These are phyloP conservation scores for Pelargonium fulgidum DNA, from an alignment of 441 rosid species.

Conservation along the genomic window DNA sequence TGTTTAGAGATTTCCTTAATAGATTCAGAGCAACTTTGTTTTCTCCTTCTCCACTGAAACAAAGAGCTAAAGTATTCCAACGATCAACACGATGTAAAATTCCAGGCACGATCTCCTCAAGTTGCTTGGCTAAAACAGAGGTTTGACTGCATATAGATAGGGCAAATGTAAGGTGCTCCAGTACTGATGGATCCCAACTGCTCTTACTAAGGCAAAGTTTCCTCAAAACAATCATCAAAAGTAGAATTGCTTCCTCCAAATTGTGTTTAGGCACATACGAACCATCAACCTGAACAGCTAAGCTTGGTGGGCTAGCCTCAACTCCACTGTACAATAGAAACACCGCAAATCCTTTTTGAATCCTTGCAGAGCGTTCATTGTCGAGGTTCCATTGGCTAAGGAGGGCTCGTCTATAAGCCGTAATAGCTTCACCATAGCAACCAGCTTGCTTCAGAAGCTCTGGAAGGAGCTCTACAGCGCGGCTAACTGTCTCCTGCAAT, in stretches of 20 bases:
- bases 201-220: constrained; percentile 57
- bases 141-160: constrained; percentile 71
- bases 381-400: constrained; percentile 83
- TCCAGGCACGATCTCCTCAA: constrained; percentile 81
- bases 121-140: constrained; percentile 59
- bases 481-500: constrained; percentile 74
- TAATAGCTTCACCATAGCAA: constrained; percentile 52
- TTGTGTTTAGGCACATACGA: constrained; percentile 74
- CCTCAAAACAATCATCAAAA: constrained; percentile 68
- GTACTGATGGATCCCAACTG: constrained; percentile 72
- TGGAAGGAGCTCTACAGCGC: constrained; percentile 79
- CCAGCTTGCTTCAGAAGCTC: constrained; percentile 73
- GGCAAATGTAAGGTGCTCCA: constrained; percentile 80
- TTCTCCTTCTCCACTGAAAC: constrained; percentile 56
- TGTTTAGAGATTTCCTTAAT: constrained; percentile 71
- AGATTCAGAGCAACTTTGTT: constrained; percentile 53
- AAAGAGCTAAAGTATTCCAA: constrained; percentile 82
- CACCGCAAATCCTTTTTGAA: constrained; percentile 78
- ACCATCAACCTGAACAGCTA: constrained; percentile 65
- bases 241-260: constrained; percentile 85
- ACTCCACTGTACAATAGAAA: constrained; percentile 77
- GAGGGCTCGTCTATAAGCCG: constrained; percentile 76
- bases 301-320: constrained; percentile 71
- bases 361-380: constrained; percentile 60
- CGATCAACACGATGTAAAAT: constrained; percentile 68